Evolutionary conservation across 768 basidiomycete genomes (phyloP).

Genomic region (Mycena rebaudengoi): DNA sequence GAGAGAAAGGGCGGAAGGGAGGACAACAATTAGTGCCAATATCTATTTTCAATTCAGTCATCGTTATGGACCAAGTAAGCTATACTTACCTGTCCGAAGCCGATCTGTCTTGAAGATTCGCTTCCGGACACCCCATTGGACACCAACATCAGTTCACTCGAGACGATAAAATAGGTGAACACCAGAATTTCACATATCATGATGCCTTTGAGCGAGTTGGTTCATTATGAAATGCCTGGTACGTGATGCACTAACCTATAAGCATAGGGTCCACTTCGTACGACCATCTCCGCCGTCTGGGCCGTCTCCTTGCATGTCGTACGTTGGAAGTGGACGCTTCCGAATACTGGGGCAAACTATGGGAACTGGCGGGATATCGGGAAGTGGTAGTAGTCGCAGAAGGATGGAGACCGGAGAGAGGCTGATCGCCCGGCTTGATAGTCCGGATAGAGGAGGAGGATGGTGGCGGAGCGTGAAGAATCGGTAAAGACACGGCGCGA

Average conservation of each 20-base stretch:
- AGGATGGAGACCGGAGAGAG: background rate
- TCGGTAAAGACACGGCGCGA: background rate
- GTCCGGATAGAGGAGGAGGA: conserved; percentile 1
- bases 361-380: background rate
- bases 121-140: conserved; percentile 43
- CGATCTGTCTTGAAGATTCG: conserved; percentile 39
- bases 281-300: conserved; percentile 43
- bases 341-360: background rate
- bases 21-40: conserved; percentile 48
- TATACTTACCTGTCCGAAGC: conserved; percentile 46
- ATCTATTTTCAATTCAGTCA: conserved; percentile 34
- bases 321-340: background rate
- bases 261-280: conserved; percentile 49
- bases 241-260: conserved; percentile 29
- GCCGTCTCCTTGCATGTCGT: conserved; percentile 31
- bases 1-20: conserved; percentile 48
- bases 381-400: background rate
- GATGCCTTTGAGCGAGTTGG: conserved; percentile 35
- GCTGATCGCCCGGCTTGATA: background rate
- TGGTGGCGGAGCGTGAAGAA: background rate
- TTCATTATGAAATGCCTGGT: background rate
- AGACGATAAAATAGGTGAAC: conserved; percentile 50
- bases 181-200: conserved; percentile 45
- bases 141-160: conserved; percentile 45
- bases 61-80: background rate